Base-by-base conservation (phyloP, 495 filamentous ascomycete genomes). In the Cetradonia linearis region DNA sequence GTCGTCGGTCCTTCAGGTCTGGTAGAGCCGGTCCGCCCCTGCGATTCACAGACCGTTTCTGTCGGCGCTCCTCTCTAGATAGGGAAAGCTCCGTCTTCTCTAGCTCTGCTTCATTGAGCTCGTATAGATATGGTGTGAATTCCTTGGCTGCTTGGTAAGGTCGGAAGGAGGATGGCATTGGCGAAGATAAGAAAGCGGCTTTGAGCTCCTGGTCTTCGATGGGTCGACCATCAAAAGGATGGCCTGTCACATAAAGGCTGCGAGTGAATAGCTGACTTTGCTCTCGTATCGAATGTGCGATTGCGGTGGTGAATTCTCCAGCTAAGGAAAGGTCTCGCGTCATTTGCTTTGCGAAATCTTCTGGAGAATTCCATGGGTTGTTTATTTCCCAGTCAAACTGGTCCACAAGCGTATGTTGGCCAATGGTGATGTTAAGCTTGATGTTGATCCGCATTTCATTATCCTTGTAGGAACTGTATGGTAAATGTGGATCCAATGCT, bases 351-450 rank as follows among this genome's bases (percentile, higher is more conserved):
- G 93, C 94, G 70, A 98, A 98, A 58, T 94, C 87, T 71, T 98
- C 93, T 1, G 93, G 91, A 0, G 85, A 92, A 71, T 98, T 97
- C 62, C 83, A 76, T 0, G 90, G 84, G 66, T 96, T 92, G 70
- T 97, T 97, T 68, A 97, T 89, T 67, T 97, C 93, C 93, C 93
- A 98, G 72, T 98, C 93, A 56, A 98, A 97, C 69, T 98, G 94
- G 66, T 98, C 93, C 27, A 96, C 84, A 30, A 98, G 77, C 1
- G 91, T 96, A 70, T 95, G 88, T 62, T 88, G 86, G 2, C 93
- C 94, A 70, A 98, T 96, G 28, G 93, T 97, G 68, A 98, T 96
- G 69, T 98, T 95, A 44, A 98, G 77, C 71, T 96, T 96, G 66
- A 98, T 82, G 23, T 91, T 73, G 34, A 98, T 90, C 58, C 93